phyloP scores from a whole-genome alignment of 2,329 filamentous ascomycete genomes.

The Macroventuria anomochaeta region DNA sequence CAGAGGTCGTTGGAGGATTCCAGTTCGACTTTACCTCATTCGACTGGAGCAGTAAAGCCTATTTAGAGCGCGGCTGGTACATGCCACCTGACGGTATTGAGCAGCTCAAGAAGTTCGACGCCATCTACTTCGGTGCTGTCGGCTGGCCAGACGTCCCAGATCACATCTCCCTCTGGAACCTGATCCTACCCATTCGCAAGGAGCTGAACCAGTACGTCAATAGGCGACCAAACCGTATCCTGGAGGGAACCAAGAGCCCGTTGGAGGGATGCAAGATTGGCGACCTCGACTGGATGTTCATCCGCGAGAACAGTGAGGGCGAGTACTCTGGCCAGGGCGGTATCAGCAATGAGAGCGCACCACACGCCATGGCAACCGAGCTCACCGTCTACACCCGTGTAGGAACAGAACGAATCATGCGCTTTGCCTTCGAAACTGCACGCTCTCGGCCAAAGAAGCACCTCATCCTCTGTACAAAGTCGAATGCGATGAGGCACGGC shows the following conservation, averaged over 20 bases:
- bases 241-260: constrained; percentile 52
- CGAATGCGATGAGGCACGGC: constrained; percentile 57
- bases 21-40: constrained; percentile 59
- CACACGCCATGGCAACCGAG: constrained; percentile 54
- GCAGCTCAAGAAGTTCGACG: constrained; percentile 59
- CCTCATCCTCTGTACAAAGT: constrained; percentile 59
- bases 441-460: constrained; percentile 52
- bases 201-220: constrained; percentile 74
- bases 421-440: constrained; percentile 57
- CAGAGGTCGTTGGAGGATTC: constrained; percentile 54
- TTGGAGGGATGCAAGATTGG: constrained; percentile 45
- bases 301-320: constrained; percentile 57
- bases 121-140: constrained; percentile 66
- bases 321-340: constrained; percentile 58
- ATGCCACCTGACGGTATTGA: constrained; percentile 60
- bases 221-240: constrained; percentile 61
- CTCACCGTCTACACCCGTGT: constrained; percentile 56
- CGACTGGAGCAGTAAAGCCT: constrained; percentile 58
- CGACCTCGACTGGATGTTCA: constrained; percentile 57
- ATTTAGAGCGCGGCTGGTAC: constrained; percentile 60
- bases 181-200: constrained; percentile 71
- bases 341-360: constrained; percentile 50
- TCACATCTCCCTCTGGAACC: constrained; percentile 70
- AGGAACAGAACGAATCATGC: constrained; percentile 56
- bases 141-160: constrained; percentile 69